Base-by-base conservation (phyloP, 1,139 yeast species). In the Lizanozyma gosingica region DNA sequence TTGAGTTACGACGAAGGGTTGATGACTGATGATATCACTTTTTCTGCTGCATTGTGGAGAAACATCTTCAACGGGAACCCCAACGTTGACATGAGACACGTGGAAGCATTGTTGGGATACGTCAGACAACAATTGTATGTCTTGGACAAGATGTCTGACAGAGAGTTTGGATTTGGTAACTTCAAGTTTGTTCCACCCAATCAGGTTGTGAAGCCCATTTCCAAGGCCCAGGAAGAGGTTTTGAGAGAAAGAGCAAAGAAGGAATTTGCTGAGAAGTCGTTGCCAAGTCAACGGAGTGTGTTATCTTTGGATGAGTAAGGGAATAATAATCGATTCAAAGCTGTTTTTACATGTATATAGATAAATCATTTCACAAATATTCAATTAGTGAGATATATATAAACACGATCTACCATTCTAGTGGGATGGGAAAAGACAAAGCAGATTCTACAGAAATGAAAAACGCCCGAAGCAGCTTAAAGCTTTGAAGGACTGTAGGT, bases 1-100 rank as follows among this genome's bases (percentile, higher is more conserved):
- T 78, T 90, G 53, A 83, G 95, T 2, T 90, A 90, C 54, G 99
- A 94, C 60, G 97, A 92, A 63, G 97, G 94, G 0, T 73, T 94
- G 42, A 77, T 75, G 51, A 76, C 87, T 29, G 84, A 83, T 49
- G 97, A 90, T 59, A 78, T 85, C 17, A 85, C 92, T 1, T 65
- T 90, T 45, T 95, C 95, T 2, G 78, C 84, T 36, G 96, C 97
- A 1, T 62, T 90, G 36, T 86, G 95, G 95, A 79, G 97, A 69
- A 88, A 88, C 56, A 64, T 92, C 45, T 92, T 88, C 63, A 85
- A 85, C 52, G 96, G 94, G 42, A 80, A 86, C 58, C 78, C 79
- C 33, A 82, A 86, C 48, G 80, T 83, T 33, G 96, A 92, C 60
- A 72, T 83, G 61, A 78, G 84, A 45, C 90, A 86, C 47, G 66